Evolutionary conservation across 2,329 filamentous ascomycete genomes (phyloP).

Genomic region (Claviceps africana): DNA sequence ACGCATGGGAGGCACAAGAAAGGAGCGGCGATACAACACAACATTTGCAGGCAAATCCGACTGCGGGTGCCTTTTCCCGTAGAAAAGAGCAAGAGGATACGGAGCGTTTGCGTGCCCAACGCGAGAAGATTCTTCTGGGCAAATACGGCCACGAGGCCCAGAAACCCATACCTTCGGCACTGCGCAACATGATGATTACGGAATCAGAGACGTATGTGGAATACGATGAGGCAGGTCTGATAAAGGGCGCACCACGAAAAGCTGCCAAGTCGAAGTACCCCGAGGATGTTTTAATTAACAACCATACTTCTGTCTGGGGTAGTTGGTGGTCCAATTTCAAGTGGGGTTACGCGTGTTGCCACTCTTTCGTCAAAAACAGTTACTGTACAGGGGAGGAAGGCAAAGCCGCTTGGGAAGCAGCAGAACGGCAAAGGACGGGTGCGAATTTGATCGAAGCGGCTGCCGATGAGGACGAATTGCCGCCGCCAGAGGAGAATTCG

Average conservation of each 20-base stretch:
- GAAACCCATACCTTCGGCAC: constrained; percentile 40
- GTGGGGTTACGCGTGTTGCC: constrained; percentile 95
- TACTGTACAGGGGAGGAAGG: constrained; percentile 93
- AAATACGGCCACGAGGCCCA: constrained; percentile 65
- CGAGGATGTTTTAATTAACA: constrained; percentile 78
- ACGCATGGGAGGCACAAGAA: constrained; percentile 94
- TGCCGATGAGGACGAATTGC: constrained; percentile 14
- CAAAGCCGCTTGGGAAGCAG: constrained; percentile 64
- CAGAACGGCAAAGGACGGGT: constrained; percentile 46
- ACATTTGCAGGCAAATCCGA: constrained; percentile 93
- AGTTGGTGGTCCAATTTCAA: constrained; percentile 94
- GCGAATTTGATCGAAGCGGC: constrained; percentile 25
- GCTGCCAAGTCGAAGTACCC: constrained; percentile 78
- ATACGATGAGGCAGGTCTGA: constrained; percentile 77
- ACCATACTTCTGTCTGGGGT: constrained; percentile 86
- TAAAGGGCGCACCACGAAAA: constrained; percentile 74
- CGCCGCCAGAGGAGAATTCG: constrained; percentile 12
- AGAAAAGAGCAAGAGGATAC: constrained; percentile 67
- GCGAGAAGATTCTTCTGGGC: constrained; percentile 57
- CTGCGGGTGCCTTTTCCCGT: constrained; percentile 71
- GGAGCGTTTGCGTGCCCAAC: constrained; percentile 52
- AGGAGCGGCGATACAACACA: constrained; percentile 61
- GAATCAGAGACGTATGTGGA: constrained; percentile 84
- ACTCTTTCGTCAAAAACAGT: constrained; percentile 86
- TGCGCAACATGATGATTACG: constrained; percentile 54